phyloP scores from a whole-genome alignment of 140 eudicot genomes.

The Stevia rebaudiana region DNA sequence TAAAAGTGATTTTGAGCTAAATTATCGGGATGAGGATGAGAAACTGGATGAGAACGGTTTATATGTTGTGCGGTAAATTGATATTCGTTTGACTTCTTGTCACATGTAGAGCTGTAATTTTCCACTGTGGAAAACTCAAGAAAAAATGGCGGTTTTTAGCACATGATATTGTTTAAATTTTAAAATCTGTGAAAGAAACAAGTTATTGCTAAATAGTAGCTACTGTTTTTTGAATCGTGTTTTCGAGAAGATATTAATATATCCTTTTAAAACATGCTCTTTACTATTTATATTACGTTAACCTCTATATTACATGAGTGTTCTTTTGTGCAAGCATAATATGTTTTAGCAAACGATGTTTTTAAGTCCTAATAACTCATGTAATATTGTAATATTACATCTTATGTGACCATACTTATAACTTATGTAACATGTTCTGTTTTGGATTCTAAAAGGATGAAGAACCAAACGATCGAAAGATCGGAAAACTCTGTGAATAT shows the following conservation, averaged over 20 bases:
- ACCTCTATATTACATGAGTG: background rate
- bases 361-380: background rate
- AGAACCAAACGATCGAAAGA: conserved; percentile 82
- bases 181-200: background rate
- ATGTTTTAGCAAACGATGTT: background rate
- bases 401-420: background rate
- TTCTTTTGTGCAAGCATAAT: background rate
- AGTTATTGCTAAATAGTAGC: background rate
- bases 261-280: background rate
- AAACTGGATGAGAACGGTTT: background rate
- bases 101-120: background rate
- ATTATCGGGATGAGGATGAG: background rate
- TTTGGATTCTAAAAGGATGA: conserved; percentile 50
- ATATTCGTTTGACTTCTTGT: background rate
- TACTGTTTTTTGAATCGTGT: background rate
- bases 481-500: conserved; percentile 83
- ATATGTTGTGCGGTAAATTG: background rate
- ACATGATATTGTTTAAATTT: background rate
- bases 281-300: background rate
- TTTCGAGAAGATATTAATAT: background rate
- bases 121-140: background rate
- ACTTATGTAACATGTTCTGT: background rate
- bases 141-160: background rate
- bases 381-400: too few relatives aligned
- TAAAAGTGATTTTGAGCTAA: background rate